Percentiles rank a stretch among this genome's conserved stretches.
Conservation (phyloP, 768 basidiomycete genomes). For the Trametes cinnabarina region DNA sequence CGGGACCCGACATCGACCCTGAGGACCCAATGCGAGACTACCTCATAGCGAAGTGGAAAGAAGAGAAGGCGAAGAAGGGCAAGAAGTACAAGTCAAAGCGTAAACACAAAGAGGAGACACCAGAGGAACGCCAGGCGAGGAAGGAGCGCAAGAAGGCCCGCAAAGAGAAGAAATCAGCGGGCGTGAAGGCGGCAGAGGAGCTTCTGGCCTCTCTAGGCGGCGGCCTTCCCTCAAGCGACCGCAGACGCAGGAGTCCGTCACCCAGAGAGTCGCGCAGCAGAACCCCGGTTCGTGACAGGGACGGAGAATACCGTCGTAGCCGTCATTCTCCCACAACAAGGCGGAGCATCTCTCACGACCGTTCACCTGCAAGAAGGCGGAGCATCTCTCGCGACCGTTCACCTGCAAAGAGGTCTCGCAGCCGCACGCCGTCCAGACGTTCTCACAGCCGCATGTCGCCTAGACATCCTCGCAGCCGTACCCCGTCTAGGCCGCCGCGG, state of each 20-base stretch:
- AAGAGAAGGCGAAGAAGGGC: constrained; percentile 60
- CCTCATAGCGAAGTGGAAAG: constrained; percentile 69
- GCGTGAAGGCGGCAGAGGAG: constrained; percentile 64
- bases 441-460: not conserved
- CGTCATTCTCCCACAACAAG: constrained; percentile 11
- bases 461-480: not conserved
- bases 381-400: constrained; percentile 13
- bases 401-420: constrained; percentile 4
- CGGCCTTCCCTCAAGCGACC: not conserved
- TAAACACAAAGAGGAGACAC: constrained; percentile 73
- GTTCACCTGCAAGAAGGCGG: constrained; percentile 7
- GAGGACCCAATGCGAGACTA: constrained; percentile 99
- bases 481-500: not conserved
- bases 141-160: constrained; percentile 75
- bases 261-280: constrained; percentile 18
- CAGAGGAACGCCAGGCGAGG: constrained; percentile 71
- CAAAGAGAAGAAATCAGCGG: constrained; percentile 61
- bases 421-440: constrained; percentile 6
- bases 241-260: constrained; percentile 7
- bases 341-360: constrained; percentile 9
- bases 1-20: constrained; percentile 75
- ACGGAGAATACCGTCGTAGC: constrained; percentile 4
- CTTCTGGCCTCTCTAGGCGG: constrained; percentile 52
- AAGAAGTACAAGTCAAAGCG: constrained; percentile 66
- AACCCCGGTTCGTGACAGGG: constrained; percentile 10